Base-by-base conservation (phyloP, 2,329 filamentous ascomycete genomes). In the Aureobasidium lini region DNA sequence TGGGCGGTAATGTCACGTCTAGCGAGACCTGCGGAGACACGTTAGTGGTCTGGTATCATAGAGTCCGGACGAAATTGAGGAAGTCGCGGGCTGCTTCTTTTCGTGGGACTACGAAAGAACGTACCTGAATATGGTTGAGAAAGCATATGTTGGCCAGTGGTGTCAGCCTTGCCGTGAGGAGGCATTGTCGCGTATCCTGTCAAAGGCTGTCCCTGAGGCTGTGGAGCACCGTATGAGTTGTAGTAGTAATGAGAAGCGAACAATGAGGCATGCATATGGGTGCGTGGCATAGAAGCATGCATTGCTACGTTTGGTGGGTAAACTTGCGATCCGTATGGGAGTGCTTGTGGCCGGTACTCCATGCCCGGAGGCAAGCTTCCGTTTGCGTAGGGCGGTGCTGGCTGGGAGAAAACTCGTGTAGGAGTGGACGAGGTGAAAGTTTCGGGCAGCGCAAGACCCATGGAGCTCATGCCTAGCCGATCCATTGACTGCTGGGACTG, bases 401-500 rank as follows among this genome's bases (percentile, higher is more conserved):
- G 53, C 11, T 36, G 40, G 1, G 42, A 1, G n/a, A 31, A 57
- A 9, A 18, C 34, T 34, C 31, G 16, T 1, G 29, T 2, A 40
- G 56, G 23, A 3, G 13, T 15, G 2, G 57, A 31, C n/a, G 29
- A 23, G 7, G 36, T 11, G 28, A 28, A 15, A 42, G 46, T 13
- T 4, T 42, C 57, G 11, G 57, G 57, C 32, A 59, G n/a, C 9
- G 57, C 48, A 31, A 4, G 29, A 13, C 37, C 49, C 23, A 60
- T 11, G 10, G 49, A 18, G 40, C 23, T 43, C 59, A 60, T 60
- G 37, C 56, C 59, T 9, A 60, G n/a, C 10, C 43, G 42, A 28
- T 56, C 49, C 42, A 56, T 44, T 11, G 50, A 36, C 7, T 48
- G 59, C 10, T 29, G 34, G 9, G 23, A 9, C 13, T 42, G 43